A percentile compares a stretch with the other conserved stretches of the same genome.
phyloP scores from a whole-genome alignment of 2,329 filamentous ascomycete genomes.

The Ophiostoma pallidulum region DNA sequence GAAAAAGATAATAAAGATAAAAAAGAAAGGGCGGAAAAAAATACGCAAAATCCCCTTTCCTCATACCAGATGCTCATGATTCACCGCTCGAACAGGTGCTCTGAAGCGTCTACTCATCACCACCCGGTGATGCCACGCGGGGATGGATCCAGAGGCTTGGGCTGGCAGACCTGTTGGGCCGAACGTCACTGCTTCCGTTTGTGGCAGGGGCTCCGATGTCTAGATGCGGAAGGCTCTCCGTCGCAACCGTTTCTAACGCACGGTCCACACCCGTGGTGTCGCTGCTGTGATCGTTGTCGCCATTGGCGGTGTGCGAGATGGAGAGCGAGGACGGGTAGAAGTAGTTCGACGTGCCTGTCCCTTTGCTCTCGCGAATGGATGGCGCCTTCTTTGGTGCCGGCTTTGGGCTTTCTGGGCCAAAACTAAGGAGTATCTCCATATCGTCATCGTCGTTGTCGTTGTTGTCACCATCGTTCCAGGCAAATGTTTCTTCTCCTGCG shows the following conservation, averaged over 20 bases:
- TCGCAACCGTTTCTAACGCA: not conserved
- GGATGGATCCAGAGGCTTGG: constrained; percentile 35
- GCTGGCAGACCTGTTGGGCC: constrained; percentile 3
- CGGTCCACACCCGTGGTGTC: not conserved
- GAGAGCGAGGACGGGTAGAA: constrained; percentile 6
- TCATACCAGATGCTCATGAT: constrained; percentile 31
- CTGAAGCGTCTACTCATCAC: constrained; percentile 34
- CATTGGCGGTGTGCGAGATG: constrained; percentile 7
- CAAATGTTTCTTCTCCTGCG: constrained; percentile 27
- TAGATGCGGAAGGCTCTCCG: constrained; percentile 1
- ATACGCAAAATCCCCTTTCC: not conserved
- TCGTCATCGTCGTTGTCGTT: constrained; percentile 38
- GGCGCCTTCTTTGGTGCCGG: constrained; percentile 4
- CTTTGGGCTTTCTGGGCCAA: constrained; percentile 12
- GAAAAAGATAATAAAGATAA: not conserved
- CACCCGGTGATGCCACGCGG: constrained; percentile 6
- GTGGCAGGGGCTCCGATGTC: not conserved
- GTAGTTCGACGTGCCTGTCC: not conserved
- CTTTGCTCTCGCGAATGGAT: not conserved
- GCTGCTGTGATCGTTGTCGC: not conserved
- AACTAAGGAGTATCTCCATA: constrained; percentile 17
- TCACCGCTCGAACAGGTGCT: constrained; percentile 40
- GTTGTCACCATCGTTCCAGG: constrained; percentile 28
- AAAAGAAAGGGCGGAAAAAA: not conserved
- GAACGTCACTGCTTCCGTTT: not conserved